Evolutionary conservation across 306 rosid genomes (phyloP), one percentile per base, ranked within the genome.

Genomic region (Oxytropis ochrocephala): DNA sequence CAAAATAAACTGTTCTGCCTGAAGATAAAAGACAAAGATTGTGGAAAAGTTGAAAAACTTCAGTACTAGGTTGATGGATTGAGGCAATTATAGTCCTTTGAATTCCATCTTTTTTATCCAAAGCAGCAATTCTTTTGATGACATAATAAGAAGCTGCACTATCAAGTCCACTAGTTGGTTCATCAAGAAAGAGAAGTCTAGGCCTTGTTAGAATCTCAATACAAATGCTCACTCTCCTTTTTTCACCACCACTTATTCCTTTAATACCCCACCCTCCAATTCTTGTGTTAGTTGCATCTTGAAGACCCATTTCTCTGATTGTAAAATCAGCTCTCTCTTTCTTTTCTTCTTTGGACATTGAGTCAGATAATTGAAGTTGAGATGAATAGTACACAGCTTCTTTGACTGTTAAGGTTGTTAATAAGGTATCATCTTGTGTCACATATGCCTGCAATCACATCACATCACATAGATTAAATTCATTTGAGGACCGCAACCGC

Each of bases 121-220:
- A 61, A 27, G 66, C 38, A 1, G 91, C 85, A 2, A 90, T 85
- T 77, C 88, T 75, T 43, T 69, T 88, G 88, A 90, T 87, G 5
- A 90, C 94, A 61, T 85, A 85, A 19, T 80, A 85, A 7, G 96
- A 87, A 9, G 96, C 94, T 7, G 96, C 96, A 56, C 96, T 90
- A 12, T 90, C 96, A 4, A 90, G 77, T 14, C 94, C 94, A 64
- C 87, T 83, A 0, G 87, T 79, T 35, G 84, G 87, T 57, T 83
- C 87, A 70, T 83, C 87, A 38, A 83, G 87, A 41, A 83, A 83
- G 1, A 83, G 67, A 67, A 83, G 87, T 2, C 11, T 64, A 0
- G 84, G 87, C 6, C 79, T 79, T 18, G 84, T 83, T 2, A 83
- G 39, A n/a, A 83, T 83, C 82, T 83, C 87, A 7, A 83, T 83